Percentiles rank a stretch among this genome's conserved stretches.
phyloP scores from a whole-genome alignment of 169 alveolate species.

The Eimeria praecox region DNA sequence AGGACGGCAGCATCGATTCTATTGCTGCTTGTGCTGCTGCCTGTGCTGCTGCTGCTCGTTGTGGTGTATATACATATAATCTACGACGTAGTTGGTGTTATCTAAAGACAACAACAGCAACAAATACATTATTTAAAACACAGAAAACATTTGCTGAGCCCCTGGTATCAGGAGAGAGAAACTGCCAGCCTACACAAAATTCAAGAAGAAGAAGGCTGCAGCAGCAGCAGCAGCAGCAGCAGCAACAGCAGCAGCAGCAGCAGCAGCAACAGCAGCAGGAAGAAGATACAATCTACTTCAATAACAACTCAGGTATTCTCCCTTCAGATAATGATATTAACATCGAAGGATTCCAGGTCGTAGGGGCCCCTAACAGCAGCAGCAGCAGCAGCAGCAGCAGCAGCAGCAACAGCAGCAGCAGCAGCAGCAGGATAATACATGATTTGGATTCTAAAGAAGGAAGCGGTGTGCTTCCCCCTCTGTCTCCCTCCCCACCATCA shows the following conservation, averaged over 20 bases:
- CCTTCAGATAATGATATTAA: not conserved
- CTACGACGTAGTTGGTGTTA: not conserved
- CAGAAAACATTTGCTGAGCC: not conserved
- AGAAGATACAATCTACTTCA: not conserved
- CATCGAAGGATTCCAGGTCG: not conserved
- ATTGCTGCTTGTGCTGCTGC: slow-evolving; percentile 56
- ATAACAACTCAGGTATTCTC: not conserved
- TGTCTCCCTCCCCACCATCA: not conserved
- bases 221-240: slow-evolving; percentile 67
- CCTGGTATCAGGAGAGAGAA: not conserved
- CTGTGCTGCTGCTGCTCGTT: not conserved
- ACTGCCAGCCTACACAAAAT: not conserved
- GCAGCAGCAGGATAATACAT: no score
- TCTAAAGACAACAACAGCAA: not conserved
- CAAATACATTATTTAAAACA: not conserved
- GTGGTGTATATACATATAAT: not conserved
- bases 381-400: slow-evolving; percentile 53
- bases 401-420: slow-evolving; percentile 2
- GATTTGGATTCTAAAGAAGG: not conserved
- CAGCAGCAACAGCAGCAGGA: not conserved
- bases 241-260: slow-evolving; percentile 27
- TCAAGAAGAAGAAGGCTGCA: not conserved
- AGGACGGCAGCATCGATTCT: not conserved
- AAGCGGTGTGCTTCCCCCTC: not conserved
- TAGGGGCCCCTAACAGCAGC: not conserved